Conservation (phyloP, 768 basidiomycete genomes). For the Naganishia vaughanmartiniae region DNA sequence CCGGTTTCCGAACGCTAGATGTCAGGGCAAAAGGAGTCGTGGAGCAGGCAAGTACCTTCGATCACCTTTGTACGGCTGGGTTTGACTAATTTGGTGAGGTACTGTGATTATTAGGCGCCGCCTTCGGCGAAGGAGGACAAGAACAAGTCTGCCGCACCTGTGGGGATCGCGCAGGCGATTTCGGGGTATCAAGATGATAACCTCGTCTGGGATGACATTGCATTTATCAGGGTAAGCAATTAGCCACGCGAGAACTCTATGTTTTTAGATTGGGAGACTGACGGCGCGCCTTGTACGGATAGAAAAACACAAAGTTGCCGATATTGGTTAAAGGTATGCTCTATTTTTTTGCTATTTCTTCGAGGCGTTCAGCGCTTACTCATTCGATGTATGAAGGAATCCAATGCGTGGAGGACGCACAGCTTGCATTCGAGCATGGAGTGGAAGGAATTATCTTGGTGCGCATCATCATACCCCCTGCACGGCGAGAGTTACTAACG, state of each 20-base stretch:
- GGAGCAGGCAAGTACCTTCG: not conserved
- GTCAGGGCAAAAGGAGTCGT: slow-evolving; percentile 41
- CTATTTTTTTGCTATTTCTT: not conserved
- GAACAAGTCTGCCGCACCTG: slow-evolving; percentile 37
- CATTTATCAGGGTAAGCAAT: slow-evolving; percentile 40
- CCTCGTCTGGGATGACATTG: slow-evolving; percentile 51
- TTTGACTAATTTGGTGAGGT: not conserved
- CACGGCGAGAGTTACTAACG: no score
- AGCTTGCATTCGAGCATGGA: slow-evolving; percentile 78
- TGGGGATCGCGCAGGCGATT: slow-evolving; percentile 49
- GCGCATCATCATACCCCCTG: slow-evolving; percentile 21
- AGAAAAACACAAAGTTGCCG: slow-evolving; percentile 55
- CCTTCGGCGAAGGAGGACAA: slow-evolving; percentile 37
- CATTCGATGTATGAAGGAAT: slow-evolving; percentile 44
- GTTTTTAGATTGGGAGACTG: not conserved
- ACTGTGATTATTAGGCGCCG: slow-evolving; percentile 28
- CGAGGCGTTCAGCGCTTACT: not conserved
- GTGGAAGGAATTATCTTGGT: slow-evolving; percentile 78
- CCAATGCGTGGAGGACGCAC: slow-evolving; percentile 65
- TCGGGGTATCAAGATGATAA: slow-evolving; percentile 52
- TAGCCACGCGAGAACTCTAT: not conserved
- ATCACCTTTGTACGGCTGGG: not conserved
- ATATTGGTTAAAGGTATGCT: slow-evolving; percentile 55
- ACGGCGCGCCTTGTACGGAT: slow-evolving; percentile 52
- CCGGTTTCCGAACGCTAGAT: slow-evolving; percentile 63